Conservation (phyloP, 2,329 filamentous ascomycete species). For the Aspergillus fumigatus region DNA sequence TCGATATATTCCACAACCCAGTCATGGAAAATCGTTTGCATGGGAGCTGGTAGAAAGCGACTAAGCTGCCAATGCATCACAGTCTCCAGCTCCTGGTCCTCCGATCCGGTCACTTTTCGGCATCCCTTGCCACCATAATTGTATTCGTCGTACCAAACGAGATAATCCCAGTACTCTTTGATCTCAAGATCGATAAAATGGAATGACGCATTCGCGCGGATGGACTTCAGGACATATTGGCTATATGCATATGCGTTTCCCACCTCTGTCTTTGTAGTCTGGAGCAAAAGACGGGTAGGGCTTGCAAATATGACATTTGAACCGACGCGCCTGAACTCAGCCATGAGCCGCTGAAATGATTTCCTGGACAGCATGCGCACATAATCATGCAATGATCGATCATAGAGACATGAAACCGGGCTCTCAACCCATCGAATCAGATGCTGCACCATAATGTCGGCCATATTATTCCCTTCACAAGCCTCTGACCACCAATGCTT, state of each 20-base stretch:
- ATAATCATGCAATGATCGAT: conserved; percentile 90
- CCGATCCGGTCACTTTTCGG: conserved; percentile 68
- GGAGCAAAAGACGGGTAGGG: conserved; percentile 80
- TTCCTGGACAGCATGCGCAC: conserved; percentile 99
- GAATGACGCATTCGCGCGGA: conserved; percentile 91
- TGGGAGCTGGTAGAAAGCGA: conserved; percentile 73
- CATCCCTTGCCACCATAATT: conserved; percentile 97
- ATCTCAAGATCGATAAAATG: conserved; percentile 96
- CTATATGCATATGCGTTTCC: conserved; percentile 95
- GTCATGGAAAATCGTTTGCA: conserved; percentile 82
- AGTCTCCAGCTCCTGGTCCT: conserved; percentile 77
- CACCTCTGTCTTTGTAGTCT: conserved; percentile 95
- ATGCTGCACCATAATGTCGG: conserved; percentile 95
- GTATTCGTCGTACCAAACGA: conserved; percentile 98
- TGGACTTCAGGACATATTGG: conserved; percentile 96
- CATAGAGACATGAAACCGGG: conserved; percentile 89
- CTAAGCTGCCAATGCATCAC: conserved; percentile 99
- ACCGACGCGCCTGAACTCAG: conserved; percentile 89
- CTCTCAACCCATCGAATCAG: conserved; percentile 96
- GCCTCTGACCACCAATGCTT: conserved; percentile 98
- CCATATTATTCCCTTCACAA: conserved; percentile 84
- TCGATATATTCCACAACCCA: conserved; percentile 95
- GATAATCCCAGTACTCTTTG: conserved; percentile 98
- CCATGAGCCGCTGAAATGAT: conserved; percentile 94
- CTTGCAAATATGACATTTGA: conserved; percentile 95